phyloP scores from a whole-genome alignment of 2,329 filamentous ascomycete species.

The Pyrenochaeta sp. region DNA sequence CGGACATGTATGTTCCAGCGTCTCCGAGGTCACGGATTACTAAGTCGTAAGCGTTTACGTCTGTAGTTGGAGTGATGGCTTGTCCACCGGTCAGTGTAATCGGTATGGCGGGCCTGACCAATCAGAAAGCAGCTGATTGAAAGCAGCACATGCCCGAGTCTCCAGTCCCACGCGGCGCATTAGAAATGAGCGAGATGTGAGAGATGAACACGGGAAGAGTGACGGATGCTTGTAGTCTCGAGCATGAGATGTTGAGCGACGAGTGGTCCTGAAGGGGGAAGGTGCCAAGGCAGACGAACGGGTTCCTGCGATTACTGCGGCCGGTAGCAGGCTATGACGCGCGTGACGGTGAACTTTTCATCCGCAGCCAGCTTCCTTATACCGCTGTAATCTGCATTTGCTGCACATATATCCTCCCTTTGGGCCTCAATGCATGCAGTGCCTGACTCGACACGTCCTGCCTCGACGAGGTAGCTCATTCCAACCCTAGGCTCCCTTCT shows the following conservation, averaged over 20 bases:
- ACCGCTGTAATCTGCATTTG: neutral
- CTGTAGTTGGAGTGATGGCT: neutral
- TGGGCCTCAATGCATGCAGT: conserved; percentile 21
- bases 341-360: conserved; percentile 8
- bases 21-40: neutral
- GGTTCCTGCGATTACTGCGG: conserved; percentile 1
- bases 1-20: neutral
- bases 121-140: neutral
- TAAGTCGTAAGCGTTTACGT: neutral
- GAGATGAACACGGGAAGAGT: neutral
- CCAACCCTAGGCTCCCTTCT: conserved; percentile 14
- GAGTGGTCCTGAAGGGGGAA: neutral
- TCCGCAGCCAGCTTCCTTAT: neutral
- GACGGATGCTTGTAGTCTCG: neutral
- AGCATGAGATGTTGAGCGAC: neutral
- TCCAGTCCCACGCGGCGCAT: conserved; percentile 2
- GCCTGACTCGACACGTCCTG: conserved; percentile 7
- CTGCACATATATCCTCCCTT: neutral
- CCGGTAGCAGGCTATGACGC: conserved; percentile 5
- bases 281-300: neutral
- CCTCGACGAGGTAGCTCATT: conserved; percentile 34
- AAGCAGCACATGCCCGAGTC: neutral
- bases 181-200: neutral
- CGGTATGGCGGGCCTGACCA: neutral
- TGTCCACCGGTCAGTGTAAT: neutral